Evolutionary conservation across 768 basidiomycete genomes (phyloP), one percentile per base, ranked within the genome.

Genomic region (Lentinus tigrinus): DNA sequence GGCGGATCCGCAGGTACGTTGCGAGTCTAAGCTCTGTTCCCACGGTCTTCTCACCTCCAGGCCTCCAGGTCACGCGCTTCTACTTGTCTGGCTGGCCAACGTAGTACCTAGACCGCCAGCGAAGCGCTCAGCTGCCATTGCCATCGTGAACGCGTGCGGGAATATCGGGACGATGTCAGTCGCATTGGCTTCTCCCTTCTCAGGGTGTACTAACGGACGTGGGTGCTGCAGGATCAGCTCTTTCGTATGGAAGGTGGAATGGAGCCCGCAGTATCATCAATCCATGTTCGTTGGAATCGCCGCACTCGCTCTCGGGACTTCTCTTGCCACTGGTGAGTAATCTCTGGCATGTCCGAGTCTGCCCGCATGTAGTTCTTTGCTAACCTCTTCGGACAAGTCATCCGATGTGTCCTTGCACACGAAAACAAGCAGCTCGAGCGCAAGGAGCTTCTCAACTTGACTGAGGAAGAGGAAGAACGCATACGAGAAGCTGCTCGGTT

Each of bases 61-160:
- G 9, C 8, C 24, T 27, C 11, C 31, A 77, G 77, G 77, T 13
- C 76, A 73, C 48, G 71, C 78, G 2, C 60, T 79, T 23, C 81
- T 77, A 0, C 65, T 82, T 21, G 84, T 85, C 1, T 88, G 87
- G 86, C 80, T 85, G 8, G 79, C 83, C 0, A 87, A 85, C 60
- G 75, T 78, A 1, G 69, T 87, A 36, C 81, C 84, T 14, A 77
- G 86, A 3, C 85, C 86, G 31, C 85, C 85, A 2, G 78, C 83
- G 61, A 84, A 77, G 53, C 70, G 77, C 17, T 67, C 80, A 0
- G 86, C 80, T 3, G 84, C 82, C 0, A 85, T 87, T 27, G 85
- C 79, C 1, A 75, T 88, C 42, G 83, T 85, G 3, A 86, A 85
- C 59, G 85, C 85, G 1, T 65, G 75, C n/a, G 84, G 80, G 24